These are phyloP conservation scores for Zymoseptoria tritici DNA, from an alignment of 2,329 filamentous ascomycete genomes.

Conservation along the genomic window DNA sequence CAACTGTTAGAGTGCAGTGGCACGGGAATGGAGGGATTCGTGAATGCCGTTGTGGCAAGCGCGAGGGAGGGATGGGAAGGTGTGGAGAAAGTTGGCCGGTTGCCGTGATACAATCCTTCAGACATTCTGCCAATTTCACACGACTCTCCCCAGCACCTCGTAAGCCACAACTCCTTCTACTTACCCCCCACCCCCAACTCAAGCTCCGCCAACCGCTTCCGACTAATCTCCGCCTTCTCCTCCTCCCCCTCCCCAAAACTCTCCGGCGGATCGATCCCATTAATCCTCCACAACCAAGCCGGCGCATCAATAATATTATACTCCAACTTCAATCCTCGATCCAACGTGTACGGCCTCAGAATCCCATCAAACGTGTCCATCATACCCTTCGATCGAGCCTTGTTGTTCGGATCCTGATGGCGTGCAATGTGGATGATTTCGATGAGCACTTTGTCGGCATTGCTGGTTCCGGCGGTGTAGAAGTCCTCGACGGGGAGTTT, in stretches of 20 bases:
- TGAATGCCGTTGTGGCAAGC: constrained; percentile 13
- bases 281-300: not conserved
- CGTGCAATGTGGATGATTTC: not conserved
- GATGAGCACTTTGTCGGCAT: not conserved
- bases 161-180: not conserved
- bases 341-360: not conserved
- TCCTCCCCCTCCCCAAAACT: not conserved
- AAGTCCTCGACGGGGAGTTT: not conserved
- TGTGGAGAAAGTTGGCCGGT: constrained; percentile 4
- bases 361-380: not conserved
- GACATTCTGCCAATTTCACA: not conserved
- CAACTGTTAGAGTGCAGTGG: not conserved
- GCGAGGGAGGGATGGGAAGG: constrained; percentile 27
- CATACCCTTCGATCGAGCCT: not conserved
- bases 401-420: not conserved
- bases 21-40: constrained; percentile 8
- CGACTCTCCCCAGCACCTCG: not conserved
- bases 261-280: constrained; percentile 1
- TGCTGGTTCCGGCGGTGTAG: not conserved
- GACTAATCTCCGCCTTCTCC: not conserved
- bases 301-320: not conserved
- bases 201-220: not conserved
- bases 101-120: not conserved
- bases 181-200: not conserved
- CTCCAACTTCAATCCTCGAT: not conserved